phyloP scores from a whole-genome alignment of 306 rosid species.

The Quercus robur region DNA sequence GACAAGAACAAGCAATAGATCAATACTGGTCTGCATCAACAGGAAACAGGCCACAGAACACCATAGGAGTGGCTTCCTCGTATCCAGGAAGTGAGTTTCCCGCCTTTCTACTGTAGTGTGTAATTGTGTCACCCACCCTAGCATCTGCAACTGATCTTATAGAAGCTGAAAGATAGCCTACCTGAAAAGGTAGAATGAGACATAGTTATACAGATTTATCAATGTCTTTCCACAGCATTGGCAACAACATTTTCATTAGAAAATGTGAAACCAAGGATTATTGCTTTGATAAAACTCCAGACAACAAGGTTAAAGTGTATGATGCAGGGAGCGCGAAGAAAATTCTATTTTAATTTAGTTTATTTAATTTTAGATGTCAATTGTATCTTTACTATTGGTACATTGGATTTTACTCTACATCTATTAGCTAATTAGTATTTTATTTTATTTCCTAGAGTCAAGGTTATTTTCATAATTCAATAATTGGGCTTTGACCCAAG shows the following conservation, averaged over 20 bases:
- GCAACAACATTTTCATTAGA: background rate
- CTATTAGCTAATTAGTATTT: no score
- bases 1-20: conserved; percentile 27
- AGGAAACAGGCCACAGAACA: conserved; percentile 95
- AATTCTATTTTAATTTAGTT: no score
- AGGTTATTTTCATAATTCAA: no score
- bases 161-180: conserved; percentile 93
- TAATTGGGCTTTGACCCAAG: no score
- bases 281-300: background rate
- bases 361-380: no score
- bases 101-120: conserved; percentile 59
- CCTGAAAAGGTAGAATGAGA: conserved; percentile 43
- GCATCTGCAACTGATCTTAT: conserved; percentile 97
- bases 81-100: conserved; percentile 83
- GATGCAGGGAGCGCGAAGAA: background rate
- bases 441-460: no score
- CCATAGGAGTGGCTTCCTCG: conserved; percentile 94
- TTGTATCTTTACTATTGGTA: no score
- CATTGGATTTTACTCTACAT: no score
- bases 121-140: conserved; percentile 90
- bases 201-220: conserved; percentile 1
- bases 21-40: conserved; percentile 96
- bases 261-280: background rate
- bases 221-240: background rate
- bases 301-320: background rate